phyloP scores from a whole-genome alignment of 768 basidiomycete species.

The Dentipellis fragilis region DNA sequence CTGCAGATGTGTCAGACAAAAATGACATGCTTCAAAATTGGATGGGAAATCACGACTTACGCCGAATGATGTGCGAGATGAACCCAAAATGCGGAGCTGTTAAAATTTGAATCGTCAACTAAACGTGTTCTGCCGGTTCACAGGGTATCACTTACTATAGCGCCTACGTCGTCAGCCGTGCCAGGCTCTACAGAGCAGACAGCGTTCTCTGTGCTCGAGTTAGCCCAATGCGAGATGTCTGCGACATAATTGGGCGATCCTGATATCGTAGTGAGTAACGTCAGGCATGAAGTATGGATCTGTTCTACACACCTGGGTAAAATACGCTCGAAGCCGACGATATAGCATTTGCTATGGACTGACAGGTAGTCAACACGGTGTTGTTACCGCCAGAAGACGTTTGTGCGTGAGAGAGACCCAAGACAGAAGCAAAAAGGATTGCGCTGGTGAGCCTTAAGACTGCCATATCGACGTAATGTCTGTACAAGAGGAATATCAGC shows the following conservation, averaged over 20 bases:
- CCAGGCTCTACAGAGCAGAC: constrained; percentile 11
- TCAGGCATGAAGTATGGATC: too few species aligned
- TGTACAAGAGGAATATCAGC: too few species aligned
- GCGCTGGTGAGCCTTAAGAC: too few species aligned
- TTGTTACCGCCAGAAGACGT: too few species aligned
- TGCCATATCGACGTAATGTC: too few species aligned
- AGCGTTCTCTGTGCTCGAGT: not conserved
- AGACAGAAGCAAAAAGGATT: too few species aligned
- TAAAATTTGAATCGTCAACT: not conserved
- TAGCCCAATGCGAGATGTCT: constrained; percentile 7
- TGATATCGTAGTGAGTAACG: not conserved
- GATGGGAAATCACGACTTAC: too few species aligned
- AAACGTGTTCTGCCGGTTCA: not conserved
- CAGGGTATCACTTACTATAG: not conserved
- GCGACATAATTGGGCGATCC: not conserved
- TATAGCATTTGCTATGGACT: not conserved
- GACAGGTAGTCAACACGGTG: not conserved
- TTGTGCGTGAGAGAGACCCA: too few species aligned
- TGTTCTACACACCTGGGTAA: not conserved
- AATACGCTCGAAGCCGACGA: not conserved
- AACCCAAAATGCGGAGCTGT: not conserved
- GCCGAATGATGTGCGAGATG: too few species aligned
- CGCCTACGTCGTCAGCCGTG: constrained; percentile 5
- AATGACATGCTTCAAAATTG: not conserved
- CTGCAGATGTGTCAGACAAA: not conserved